Evolutionary conservation across 148 eudicot genomes (phyloP).

Genomic region (Simmondsia chinensis): DNA sequence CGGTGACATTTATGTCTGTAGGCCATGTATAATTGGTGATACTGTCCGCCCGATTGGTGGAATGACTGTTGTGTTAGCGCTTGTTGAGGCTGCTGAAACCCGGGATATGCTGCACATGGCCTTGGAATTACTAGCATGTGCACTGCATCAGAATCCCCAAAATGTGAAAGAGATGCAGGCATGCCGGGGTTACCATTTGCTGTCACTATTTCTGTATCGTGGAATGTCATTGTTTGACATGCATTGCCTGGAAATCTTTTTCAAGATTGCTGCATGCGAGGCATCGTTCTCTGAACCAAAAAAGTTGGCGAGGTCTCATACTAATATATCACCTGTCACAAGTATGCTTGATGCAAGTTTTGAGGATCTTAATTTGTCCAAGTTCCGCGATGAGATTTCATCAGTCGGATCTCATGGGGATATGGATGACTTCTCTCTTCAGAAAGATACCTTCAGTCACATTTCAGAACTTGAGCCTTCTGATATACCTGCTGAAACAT

Average conservation of each 20-base stretch:
- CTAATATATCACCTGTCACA: constrained; percentile 33
- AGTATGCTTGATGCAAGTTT: constrained; percentile 44
- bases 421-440: constrained; percentile 85
- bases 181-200: constrained; percentile 89
- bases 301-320: constrained; percentile 37
- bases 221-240: constrained; percentile 94
- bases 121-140: constrained; percentile 79
- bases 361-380: constrained; percentile 70
- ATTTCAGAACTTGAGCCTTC: constrained; percentile 77
- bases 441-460: constrained; percentile 82
- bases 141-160: constrained; percentile 95
- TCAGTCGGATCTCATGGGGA: constrained; percentile 84
- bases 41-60: constrained; percentile 89
- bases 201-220: constrained; percentile 74
- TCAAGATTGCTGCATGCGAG: constrained; percentile 98
- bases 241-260: constrained; percentile 91
- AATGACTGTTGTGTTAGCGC: constrained; percentile 87
- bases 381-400: constrained; percentile 77
- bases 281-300: constrained; percentile 89
- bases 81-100: constrained; percentile 97
- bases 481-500: constrained; percentile 65
- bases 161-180: constrained; percentile 89
- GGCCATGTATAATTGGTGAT: constrained; percentile 88
- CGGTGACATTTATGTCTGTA: constrained; percentile 81
- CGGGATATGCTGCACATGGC: constrained; percentile 97